Base-by-base conservation (phyloP, 2,329 filamentous ascomycete species). In the Dothistroma pini region DNA sequence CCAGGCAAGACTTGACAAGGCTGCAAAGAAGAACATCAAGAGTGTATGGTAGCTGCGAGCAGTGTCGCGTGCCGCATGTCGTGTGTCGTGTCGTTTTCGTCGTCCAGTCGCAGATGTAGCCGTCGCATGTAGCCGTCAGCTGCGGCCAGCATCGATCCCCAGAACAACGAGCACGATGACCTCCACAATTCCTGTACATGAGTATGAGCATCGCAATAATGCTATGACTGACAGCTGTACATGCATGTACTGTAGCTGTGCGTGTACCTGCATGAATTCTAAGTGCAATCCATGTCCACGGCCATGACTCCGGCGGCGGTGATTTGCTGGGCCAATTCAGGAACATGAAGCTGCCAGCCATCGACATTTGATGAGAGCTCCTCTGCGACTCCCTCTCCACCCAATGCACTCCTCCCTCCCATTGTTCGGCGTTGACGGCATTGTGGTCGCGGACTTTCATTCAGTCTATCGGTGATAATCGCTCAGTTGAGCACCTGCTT, bases 1-100 rank as follows among this genome's bases (percentile, higher is more conserved):
- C 29, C 49, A 58, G 29, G 61, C 57, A 16, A 63, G 65, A 47
- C 22, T 67, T 16, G 55, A 53, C 10, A 57, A 55, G 19, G 65
- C 61, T 22, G 60, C 59, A 5, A 57, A 61, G 57, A 49, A 63
- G 7, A 55, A 62, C 22, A 38, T 65, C 16, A 64, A 60, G 44
- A 62, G 65, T 31, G 65, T 66, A 19, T 67, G 65, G 65, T 67
- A 56, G 41, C 47, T 44, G 38, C 2, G 25, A 29, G 25, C 25
- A 29, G 25, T 29, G 25, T 29, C 25, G 25, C 25, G 25, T 29
- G 3, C 25, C 25, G 2, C 25, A 29, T 29, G 25, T 29, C 25
- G 25, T 29, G 25, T 29, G 3, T 29, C 25, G 3, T 29, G 25
- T 29, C 25, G 25, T 29, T 29, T 2, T 29, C 6, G 25, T 29